phyloP scores from a whole-genome alignment of 805 yeast genomes.

The Zygoascus biomembranicola region DNA sequence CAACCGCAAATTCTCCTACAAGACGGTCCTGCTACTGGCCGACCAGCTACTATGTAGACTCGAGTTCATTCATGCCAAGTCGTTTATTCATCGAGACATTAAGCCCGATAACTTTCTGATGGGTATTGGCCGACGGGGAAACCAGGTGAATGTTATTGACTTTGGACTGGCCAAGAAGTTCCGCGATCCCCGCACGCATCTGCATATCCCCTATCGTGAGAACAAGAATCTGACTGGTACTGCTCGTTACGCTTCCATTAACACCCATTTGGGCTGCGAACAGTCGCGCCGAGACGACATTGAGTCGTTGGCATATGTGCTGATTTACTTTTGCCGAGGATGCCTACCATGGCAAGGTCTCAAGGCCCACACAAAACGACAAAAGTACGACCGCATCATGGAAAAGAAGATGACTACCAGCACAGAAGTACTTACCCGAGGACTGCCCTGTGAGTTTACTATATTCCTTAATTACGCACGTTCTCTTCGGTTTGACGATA shows the following conservation, averaged over 20 bases:
- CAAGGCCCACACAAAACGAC: slow-evolving; percentile 96
- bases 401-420: slow-evolving; percentile 91
- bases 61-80: slow-evolving; percentile 91
- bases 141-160: slow-evolving; percentile 89
- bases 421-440: slow-evolving; percentile 77
- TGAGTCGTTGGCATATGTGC: slow-evolving; percentile 94
- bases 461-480: slow-evolving; percentile 84
- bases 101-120: slow-evolving; percentile 77
- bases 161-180: slow-evolving; percentile 91
- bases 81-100: slow-evolving; percentile 79
- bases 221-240: slow-evolving; percentile 96
- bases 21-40: slow-evolving; percentile 86
- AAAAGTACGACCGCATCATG: slow-evolving; percentile 92
- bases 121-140: slow-evolving; percentile 92
- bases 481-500: slow-evolving; percentile 87
- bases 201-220: slow-evolving; percentile 94
- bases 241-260: slow-evolving; percentile 91
- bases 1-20: slow-evolving; percentile 84
- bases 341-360: slow-evolving; percentile 98
- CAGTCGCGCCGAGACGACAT: slow-evolving; percentile 95
- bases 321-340: slow-evolving; percentile 89
- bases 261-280: slow-evolving; percentile 94
- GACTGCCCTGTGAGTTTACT: slow-evolving; percentile 84
- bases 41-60: slow-evolving; percentile 91
- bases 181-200: slow-evolving; percentile 87